These are phyloP conservation scores for Actinomortierella ambigua DNA, from an alignment of 371 early-diverging fungal genomes.

Conservation along the genomic window DNA sequence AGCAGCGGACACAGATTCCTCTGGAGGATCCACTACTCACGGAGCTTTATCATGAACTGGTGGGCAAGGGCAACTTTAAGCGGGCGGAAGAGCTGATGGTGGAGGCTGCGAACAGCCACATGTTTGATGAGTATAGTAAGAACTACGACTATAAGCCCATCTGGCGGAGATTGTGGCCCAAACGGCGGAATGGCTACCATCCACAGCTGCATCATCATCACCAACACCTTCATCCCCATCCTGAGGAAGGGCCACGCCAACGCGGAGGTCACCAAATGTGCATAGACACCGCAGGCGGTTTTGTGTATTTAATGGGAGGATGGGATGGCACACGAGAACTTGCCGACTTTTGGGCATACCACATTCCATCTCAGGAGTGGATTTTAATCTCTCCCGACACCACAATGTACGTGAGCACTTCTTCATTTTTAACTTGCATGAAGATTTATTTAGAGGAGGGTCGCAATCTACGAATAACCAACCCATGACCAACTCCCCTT, in stretches of 20 bases:
- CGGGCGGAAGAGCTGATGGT: conserved; percentile 71
- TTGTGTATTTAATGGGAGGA: conserved; percentile 94
- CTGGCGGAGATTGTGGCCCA: conserved; percentile 65
- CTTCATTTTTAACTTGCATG: too few relatives aligned
- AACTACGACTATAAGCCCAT: conserved; percentile 68
- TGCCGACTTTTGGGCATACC: conserved; percentile 90
- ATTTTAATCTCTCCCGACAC: conserved; percentile 77
- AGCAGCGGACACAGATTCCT: conserved; percentile 61
- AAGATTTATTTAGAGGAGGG: too few relatives aligned
- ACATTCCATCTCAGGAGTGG: conserved; percentile 71
- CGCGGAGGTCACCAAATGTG: conserved; percentile 99
- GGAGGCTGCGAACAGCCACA: conserved; percentile 57
- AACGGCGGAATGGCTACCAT: conserved; percentile 32
- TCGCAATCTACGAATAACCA: neutral
- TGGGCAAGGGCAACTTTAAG: conserved; percentile 74
- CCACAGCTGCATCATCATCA: conserved; percentile 33
- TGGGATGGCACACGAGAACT: conserved; percentile 93
- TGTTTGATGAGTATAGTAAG: conserved; percentile 75
- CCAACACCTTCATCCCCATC: conserved; percentile 22
- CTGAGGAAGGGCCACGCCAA: conserved; percentile 53
- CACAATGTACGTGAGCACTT: conserved; percentile 50
- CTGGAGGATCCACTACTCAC: conserved; percentile 86
- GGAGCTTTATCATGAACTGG: conserved; percentile 69
- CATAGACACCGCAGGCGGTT: conserved; percentile 70
- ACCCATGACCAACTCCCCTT: neutral